Base-by-base conservation (phyloP, 1,284 basidiomycete species). In the Gastroboletus turbinatus region DNA sequence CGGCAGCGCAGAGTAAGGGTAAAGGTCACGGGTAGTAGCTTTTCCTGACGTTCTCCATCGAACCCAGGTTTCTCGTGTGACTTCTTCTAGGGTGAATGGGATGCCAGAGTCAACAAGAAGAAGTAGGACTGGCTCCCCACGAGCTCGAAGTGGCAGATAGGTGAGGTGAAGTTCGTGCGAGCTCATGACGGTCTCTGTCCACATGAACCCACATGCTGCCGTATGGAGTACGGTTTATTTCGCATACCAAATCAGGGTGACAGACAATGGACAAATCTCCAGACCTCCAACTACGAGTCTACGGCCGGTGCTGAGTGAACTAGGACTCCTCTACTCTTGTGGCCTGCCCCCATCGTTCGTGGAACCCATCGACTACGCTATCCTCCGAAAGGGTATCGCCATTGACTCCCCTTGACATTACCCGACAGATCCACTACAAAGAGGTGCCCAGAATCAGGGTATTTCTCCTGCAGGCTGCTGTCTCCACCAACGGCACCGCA, bases 401-500 rank as follows among this genome's bases (percentile, higher is more conserved):
- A 77, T 55, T 60, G 61, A 25, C 70, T 68, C 14, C 84, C 83
- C 63, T 68, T 73, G 63, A 77, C 84, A 51, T 71, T 71, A 40
- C 83, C 83, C n/a, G 77, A 67, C 47, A 88, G 67, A 66, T 87
- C 80, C 39, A 87, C 78, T 9, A 76, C 73, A 65, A 88, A 88
- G 17, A 88, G 62, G 67, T 88, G 75, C 3, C 87, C 86, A 25
- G 85, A 88, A 63, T 87, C 77, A 29, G 83, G 82, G 62, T 77
- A 88, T 44, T 75, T 63, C 36, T 66, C 64, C 66, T 88, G 84
- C 56, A 75, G 69, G 46, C 63, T 72, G 14, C 73, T 68, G 62
- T 85, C 80, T 10, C 80, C 82, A 36, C 79, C 80, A 50, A 76
- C 72, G 5, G 82, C 82, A 27, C 79, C 78, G 60, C 83, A 85